Base-by-base conservation (phyloP, 345 rosid species). In the Moricandia arvensis region DNA sequence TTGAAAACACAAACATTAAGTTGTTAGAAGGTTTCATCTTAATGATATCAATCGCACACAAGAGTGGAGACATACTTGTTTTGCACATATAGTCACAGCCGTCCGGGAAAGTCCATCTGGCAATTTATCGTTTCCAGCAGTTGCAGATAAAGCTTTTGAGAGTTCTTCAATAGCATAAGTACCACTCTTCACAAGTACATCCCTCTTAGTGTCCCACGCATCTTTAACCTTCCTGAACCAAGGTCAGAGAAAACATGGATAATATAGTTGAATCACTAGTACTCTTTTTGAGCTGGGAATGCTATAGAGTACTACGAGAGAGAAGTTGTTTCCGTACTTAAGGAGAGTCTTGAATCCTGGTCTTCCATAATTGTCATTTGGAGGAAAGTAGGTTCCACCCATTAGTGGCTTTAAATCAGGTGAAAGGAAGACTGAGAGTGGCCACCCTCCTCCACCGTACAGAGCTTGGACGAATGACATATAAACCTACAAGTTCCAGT, bases 331-430 rank as follows among this genome's bases (percentile, higher is more conserved):
- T 59, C 13, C 73, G 59, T 70, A 91, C 93, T 82, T 91, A 8
- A 91, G 87, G 67, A 90, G 80, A 66, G 96, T 90, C 85, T 90
- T 94, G 82, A 94, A 91, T 43, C 98, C 98, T 6, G 97, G 97
- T 73, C 93, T 85, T 74, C 96, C 97, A 72, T 87, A 85, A 45
- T 87, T 89, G 83, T 91, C 95, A 76, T 91, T 85, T 0, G 97
- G 96, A 37, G 97, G 97, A 47, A 94, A 94, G 85, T 91, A 94
- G 71, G 96, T 94, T 81, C 97, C 98, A 63, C 98, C 96, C 97
- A 94, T 89, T 68, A 91, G 77, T 7, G 98, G 98, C 80, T 91
- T 94, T 71, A 94, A 79, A 85, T 94, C 95, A 78, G 97, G 96
- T 73, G 98, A 86, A 77, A 94, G 91, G 77, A 94, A 94, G 66